These are phyloP conservation scores for Trifolium repens DNA, from an alignment of 306 rosid genomes.

Conservation along the genomic window DNA sequence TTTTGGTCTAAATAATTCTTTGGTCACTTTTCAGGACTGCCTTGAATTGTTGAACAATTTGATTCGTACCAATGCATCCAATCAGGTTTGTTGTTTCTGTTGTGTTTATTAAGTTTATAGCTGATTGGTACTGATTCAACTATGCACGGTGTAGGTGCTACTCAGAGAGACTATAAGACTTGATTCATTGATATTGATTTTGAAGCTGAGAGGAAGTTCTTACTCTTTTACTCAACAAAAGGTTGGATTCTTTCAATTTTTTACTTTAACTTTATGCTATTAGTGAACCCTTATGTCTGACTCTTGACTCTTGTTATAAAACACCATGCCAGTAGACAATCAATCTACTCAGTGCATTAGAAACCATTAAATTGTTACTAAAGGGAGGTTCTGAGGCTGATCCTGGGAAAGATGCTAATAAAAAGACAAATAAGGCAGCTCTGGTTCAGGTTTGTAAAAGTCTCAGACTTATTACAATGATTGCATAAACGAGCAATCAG, in stretches of 20 bases:
- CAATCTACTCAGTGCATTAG: slow-evolving; percentile 84
- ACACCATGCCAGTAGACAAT: slow-evolving; percentile 91
- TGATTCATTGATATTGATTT: slow-evolving; percentile 77
- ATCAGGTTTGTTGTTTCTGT: slow-evolving; percentile 71
- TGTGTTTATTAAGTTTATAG: slow-evolving; percentile 34
- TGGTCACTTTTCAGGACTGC: slow-evolving; percentile 70
- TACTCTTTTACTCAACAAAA: slow-evolving; percentile 89
- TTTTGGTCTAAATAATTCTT: slow-evolving; percentile 45
- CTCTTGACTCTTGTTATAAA: slow-evolving; percentile 62
- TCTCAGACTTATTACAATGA: slow-evolving; percentile 21
- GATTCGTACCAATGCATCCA: slow-evolving; percentile 72
- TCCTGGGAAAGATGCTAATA: slow-evolving; percentile 79
- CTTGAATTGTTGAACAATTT: slow-evolving; percentile 88
- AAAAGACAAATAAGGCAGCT: slow-evolving; percentile 70
- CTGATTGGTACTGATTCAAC: slow-evolving; percentile 37
- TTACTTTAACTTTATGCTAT: slow-evolving; percentile 31
- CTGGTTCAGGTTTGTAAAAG: slow-evolving; percentile 78
- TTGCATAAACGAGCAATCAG: slow-evolving; percentile 33
- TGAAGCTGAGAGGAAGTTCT: slow-evolving; percentile 75
- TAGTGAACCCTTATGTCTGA: slow-evolving; percentile 53
- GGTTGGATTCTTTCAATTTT: slow-evolving; percentile 65
- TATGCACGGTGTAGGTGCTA: slow-evolving; percentile 62
- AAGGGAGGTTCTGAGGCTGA: slow-evolving; percentile 76
- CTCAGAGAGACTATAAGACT: slow-evolving; percentile 88
- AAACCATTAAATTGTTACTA: slow-evolving; percentile 75